Conservation (phyloP, 345 rosid genomes). For the Citrus mangshanensis region DNA sequence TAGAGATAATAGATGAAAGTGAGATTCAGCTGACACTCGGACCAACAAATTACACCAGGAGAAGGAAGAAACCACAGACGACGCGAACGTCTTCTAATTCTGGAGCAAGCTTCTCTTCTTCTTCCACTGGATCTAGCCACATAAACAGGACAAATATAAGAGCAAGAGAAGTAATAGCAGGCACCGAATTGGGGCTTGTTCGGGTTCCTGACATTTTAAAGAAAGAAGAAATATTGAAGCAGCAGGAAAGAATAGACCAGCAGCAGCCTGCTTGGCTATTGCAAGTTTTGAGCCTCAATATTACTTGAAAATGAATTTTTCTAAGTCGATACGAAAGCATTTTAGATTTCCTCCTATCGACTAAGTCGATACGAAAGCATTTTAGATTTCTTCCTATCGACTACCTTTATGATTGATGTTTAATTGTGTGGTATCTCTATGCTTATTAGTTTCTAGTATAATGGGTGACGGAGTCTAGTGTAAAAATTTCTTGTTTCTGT, state of each 20-base stretch:
- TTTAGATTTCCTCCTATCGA: slow-evolving; percentile 35
- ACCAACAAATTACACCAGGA: slow-evolving; percentile 42
- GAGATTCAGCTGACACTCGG: slow-evolving; percentile 88
- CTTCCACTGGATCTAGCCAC: slow-evolving; percentile 69
- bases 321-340: slow-evolving; percentile 28
- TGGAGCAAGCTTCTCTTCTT: slow-evolving; percentile 67
- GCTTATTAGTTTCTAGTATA: slow-evolving; percentile 8
- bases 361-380: slow-evolving; percentile 28
- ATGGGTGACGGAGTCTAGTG: slow-evolving; percentile 26
- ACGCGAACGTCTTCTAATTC: slow-evolving; percentile 40
- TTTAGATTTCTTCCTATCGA: slow-evolving; percentile 35
- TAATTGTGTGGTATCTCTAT: slow-evolving; percentile 22
- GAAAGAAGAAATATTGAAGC: slow-evolving; percentile 50
- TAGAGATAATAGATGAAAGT: slow-evolving; percentile 65
- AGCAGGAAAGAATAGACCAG: slow-evolving; percentile 46
- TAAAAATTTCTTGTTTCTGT: slow-evolving; percentile 25
- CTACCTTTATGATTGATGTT: slow-evolving; percentile 30
- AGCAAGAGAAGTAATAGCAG: slow-evolving; percentile 15
- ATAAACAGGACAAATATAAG: slow-evolving; percentile 29
- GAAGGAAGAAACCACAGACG: slow-evolving; percentile 42
- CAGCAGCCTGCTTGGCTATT: slow-evolving; percentile 70
- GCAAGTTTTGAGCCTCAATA: slow-evolving; percentile 76
- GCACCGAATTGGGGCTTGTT: slow-evolving; percentile 21
- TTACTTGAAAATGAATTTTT: slow-evolving; percentile 35
- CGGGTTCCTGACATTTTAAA: slow-evolving; percentile 28